Conservation (phyloP, 768 basidiomycete species). For the Austroboletus eburneus region DNA sequence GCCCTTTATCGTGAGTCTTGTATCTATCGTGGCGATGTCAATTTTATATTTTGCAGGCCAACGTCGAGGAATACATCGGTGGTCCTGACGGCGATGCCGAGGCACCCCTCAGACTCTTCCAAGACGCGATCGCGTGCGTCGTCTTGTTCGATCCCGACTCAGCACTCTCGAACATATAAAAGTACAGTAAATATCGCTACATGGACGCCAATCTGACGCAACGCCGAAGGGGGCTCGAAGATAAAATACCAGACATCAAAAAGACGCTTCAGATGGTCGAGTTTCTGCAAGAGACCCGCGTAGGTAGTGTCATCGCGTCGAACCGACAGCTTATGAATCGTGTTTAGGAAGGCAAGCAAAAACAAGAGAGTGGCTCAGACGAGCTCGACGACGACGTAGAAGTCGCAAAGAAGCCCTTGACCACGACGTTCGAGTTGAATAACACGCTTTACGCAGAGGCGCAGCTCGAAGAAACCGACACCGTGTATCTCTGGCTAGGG, state of each 20-base stretch:
- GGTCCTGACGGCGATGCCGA: conserved; percentile 78
- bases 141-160: conserved; percentile 2
- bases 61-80: conserved; percentile 84
- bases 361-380: conserved; percentile 47
- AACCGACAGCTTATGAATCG: not conserved
- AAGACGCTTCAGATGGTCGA: conserved; percentile 91
- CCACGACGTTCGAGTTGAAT: conserved; percentile 61
- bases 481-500: conserved; percentile 93
- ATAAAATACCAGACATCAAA: conserved; percentile 94
- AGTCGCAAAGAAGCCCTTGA: conserved; percentile 38
- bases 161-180: conserved; percentile 17
- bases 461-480: conserved; percentile 79
- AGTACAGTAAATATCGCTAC: conserved; percentile 91
- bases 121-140: conserved; percentile 90
- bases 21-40: not conserved
- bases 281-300: conserved; percentile 67
- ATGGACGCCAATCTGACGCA: conserved; percentile 89
- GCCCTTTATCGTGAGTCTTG: conserved; percentile 79
- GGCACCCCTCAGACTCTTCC: conserved; percentile 70
- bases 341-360: conserved; percentile 57
- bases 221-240: conserved; percentile 73
- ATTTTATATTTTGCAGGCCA: conserved; percentile 47
- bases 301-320: conserved; percentile 31
- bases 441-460: conserved; percentile 95
- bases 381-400: conserved; percentile 58